Conservation (phyloP, 176 grass and related monocot genomes). For the Triticum monococcum region DNA sequence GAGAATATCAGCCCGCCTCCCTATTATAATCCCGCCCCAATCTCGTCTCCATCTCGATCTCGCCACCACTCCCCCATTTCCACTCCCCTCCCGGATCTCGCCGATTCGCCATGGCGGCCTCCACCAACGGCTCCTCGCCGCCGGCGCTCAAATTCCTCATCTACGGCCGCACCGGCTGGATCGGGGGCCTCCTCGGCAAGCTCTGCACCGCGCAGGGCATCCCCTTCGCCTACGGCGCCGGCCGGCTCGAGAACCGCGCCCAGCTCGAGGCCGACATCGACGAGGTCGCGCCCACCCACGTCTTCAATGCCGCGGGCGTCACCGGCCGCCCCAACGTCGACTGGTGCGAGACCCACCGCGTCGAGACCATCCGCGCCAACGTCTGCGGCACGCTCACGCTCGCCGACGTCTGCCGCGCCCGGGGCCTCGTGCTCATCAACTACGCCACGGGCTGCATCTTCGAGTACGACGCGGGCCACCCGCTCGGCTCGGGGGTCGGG, state of each 20-base stretch:
- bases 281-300: slow-evolving; percentile 53
- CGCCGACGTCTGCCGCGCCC: slow-evolving; percentile 69
- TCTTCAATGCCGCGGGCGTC: slow-evolving; percentile 88
- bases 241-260: slow-evolving; percentile 66
- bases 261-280: slow-evolving; percentile 64
- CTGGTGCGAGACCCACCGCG: slow-evolving; percentile 81
- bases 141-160: slow-evolving; percentile 75
- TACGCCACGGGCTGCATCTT: slow-evolving; percentile 89
- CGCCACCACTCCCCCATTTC: slow-evolving; percentile 20
- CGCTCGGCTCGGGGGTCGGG: slow-evolving; percentile 59
- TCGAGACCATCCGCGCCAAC: slow-evolving; percentile 76
- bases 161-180: slow-evolving; percentile 86
- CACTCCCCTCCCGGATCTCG: slow-evolving; percentile 14
- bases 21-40: slow-evolving; percentile 15
- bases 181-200: slow-evolving; percentile 67
- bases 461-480: slow-evolving; percentile 68
- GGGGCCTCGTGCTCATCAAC: slow-evolving; percentile 69
- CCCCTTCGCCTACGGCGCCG: slow-evolving; percentile 60
- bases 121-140: slow-evolving; percentile 53
- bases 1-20: slow-evolving; percentile 1
- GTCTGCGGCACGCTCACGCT: slow-evolving; percentile 84
- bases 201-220: slow-evolving; percentile 62
- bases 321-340: slow-evolving; percentile 90
- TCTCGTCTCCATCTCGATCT: slow-evolving; percentile 17
- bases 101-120: slow-evolving; percentile 41